Percentiles rank a stretch among this genome's conserved stretches.
Evolutionary conservation across 75 land plant genomes (phyloP).

Genomic region (Picea sitchensis): DNA sequence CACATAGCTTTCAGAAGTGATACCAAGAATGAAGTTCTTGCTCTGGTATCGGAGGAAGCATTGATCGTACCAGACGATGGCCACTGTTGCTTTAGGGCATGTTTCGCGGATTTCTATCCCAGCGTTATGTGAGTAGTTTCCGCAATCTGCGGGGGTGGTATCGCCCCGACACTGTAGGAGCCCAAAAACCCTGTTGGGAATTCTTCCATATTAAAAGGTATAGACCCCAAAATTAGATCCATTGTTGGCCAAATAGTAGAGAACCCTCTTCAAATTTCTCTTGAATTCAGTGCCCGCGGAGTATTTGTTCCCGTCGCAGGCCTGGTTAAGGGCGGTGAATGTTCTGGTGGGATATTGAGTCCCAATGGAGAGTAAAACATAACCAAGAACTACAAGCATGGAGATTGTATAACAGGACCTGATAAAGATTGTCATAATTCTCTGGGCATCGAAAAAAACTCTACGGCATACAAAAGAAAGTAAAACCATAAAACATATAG

Average conservation of each 20-base stretch:
- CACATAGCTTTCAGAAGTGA: not conserved
- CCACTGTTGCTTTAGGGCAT: constrained; percentile 39
- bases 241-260: not conserved
- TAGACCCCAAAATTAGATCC: not conserved
- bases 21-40: constrained; percentile 21
- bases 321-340: not conserved
- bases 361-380: too few species aligned
- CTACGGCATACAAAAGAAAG: too few species aligned
- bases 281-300: not conserved
- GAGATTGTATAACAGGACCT: too few species aligned
- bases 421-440: too few species aligned
- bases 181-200: constrained; percentile 23
- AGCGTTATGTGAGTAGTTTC: constrained; percentile 27
- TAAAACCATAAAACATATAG: too few species aligned
- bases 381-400: too few species aligned
- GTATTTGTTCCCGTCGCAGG: not conserved
- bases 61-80: constrained; percentile 42
- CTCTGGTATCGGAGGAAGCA: constrained; percentile 49
- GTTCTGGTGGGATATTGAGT: too few species aligned
- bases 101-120: constrained; percentile 35
- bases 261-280: not conserved
- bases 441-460: too few species aligned
- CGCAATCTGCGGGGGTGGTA: constrained; percentile 22
- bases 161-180: constrained; percentile 66
- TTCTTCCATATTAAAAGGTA: not conserved